Conservation (phyloP, 1,284 basidiomycete genomes). For the Takashimella koratensis region DNA sequence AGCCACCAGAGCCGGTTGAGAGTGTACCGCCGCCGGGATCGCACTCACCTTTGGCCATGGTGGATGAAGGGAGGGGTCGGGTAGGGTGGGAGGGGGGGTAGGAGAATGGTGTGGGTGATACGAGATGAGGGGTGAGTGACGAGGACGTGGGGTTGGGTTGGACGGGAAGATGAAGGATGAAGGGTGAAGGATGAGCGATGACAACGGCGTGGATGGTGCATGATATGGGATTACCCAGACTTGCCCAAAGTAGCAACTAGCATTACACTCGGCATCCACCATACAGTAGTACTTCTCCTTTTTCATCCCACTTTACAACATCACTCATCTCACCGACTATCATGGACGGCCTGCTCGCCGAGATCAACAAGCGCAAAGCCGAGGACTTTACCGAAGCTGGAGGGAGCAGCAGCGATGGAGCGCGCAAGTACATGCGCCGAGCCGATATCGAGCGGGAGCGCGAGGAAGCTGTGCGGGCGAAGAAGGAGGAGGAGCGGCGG, state of each 20-base stretch:
- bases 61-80: constrained; percentile 4
- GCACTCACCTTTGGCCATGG: constrained; percentile 61
- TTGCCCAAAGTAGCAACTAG: too few species aligned
- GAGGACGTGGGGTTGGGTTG: background rate
- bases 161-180: background rate
- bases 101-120: too few species aligned
- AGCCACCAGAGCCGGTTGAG: too few species aligned
- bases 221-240: too few species aligned
- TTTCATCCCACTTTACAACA: too few species aligned
- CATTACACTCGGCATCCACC: too few species aligned
- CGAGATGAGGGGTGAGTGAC: background rate
- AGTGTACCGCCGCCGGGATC: background rate
- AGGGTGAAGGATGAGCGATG: background rate
- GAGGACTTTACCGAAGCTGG: constrained; percentile 53
- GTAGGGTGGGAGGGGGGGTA: too few species aligned
- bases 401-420: constrained; percentile 50
- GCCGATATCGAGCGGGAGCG: constrained; percentile 64
- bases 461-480: constrained; percentile 61
- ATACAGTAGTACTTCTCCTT: too few species aligned
- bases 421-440: constrained; percentile 79
- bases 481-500: constrained; percentile 45
- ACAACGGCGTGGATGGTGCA: background rate
- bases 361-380: constrained; percentile 85
- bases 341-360: constrained; percentile 54
- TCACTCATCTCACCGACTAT: too few species aligned